phyloP scores from a whole-genome alignment of 768 basidiomycete species.

The Hortiboletus flavorubellus region DNA sequence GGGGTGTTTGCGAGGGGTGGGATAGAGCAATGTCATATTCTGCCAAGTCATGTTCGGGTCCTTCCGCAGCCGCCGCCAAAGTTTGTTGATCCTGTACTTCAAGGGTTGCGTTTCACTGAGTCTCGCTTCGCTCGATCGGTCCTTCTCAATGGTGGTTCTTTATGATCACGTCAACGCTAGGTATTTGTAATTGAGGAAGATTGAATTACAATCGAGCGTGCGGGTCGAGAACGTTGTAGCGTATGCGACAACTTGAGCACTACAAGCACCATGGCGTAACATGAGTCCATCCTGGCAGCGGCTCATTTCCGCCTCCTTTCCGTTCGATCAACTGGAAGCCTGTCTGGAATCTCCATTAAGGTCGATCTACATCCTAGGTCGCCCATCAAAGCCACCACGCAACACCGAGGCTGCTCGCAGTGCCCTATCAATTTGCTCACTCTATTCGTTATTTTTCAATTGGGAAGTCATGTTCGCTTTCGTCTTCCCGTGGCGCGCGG shows the following conservation, averaged over 20 bases:
- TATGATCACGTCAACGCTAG: background rate
- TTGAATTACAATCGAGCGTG: no score
- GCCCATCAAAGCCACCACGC: background rate
- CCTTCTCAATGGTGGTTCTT: background rate
- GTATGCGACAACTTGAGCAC: background rate
- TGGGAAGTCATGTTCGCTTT: background rate
- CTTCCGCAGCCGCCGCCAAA: constrained; percentile 10
- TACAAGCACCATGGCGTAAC: background rate
- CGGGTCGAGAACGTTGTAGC: no score
- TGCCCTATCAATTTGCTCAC: background rate
- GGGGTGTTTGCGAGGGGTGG: background rate
- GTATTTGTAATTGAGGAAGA: constrained; percentile 6
- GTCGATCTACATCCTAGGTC: background rate
- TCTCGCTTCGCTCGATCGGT: background rate
- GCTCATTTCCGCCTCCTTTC: background rate
- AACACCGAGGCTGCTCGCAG: background rate
- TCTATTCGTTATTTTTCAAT: background rate
- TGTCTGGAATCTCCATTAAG: background rate
- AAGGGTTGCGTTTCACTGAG: background rate
- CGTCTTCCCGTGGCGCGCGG: background rate
- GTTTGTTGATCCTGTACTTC: background rate
- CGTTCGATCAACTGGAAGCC: background rate
- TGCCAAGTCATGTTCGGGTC: background rate
- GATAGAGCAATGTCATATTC: background rate
- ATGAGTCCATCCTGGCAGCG: background rate